Conservation (phyloP, 371 early-diverging fungal species). For the Edhazardia aedis region DNA sequence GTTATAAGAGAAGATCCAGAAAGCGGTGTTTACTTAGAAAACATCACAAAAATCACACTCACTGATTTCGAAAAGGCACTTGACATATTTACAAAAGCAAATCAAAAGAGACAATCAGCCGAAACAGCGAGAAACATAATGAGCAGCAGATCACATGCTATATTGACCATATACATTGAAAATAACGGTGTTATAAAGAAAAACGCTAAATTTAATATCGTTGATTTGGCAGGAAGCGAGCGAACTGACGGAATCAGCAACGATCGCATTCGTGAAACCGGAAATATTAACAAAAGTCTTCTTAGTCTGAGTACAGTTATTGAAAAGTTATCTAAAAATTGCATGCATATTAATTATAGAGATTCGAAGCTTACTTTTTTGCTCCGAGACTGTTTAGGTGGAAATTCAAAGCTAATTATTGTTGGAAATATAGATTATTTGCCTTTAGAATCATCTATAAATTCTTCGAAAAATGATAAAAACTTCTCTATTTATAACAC, state of each 20-base stretch:
- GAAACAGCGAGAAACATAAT: constrained; percentile 12
- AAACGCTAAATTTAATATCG: constrained; percentile 7
- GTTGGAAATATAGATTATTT: constrained; percentile 21
- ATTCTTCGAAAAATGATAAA: too few relatives aligned
- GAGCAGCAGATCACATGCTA: constrained; percentile 21
- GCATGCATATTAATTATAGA: constrained; percentile 24
- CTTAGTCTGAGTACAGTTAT: constrained; percentile 23
- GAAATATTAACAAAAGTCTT: constrained; percentile 26
- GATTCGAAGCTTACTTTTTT: constrained; percentile 27
- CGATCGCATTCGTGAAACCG: constrained; percentile 24
- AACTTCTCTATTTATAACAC: too few relatives aligned
- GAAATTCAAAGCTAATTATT: constrained; percentile 14
- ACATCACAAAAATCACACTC: background rate
- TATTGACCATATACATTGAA: constrained; percentile 3
- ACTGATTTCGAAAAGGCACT: constrained; percentile 4
- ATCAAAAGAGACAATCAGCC: constrained; percentile 12
- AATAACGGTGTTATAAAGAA: background rate
- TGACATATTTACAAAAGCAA: constrained; percentile 12
- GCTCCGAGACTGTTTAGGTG: constrained; percentile 22
- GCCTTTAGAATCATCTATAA: too few relatives aligned
- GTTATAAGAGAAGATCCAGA: constrained; percentile 3
- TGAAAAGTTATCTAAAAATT: constrained; percentile 14
- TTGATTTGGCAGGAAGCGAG: constrained; percentile 33
- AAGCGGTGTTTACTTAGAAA: constrained; percentile 13
- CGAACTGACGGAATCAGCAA: background rate